phyloP scores from a whole-genome alignment of 106 monocot species.

The Dendrobium huoshanense region DNA sequence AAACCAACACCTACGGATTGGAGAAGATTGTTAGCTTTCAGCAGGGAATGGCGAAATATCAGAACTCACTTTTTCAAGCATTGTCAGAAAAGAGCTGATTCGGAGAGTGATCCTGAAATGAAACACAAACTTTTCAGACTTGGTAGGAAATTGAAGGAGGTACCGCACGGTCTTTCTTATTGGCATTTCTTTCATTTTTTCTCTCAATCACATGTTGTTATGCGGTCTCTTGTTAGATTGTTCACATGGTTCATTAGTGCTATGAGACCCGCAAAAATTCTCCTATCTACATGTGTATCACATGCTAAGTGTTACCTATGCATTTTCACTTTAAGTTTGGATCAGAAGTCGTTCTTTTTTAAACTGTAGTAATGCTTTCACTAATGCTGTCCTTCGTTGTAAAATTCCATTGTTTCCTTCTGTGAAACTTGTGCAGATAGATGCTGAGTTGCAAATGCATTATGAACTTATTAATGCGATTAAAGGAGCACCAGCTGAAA shows the following conservation, averaged over 20 bases:
- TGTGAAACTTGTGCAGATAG: constrained; percentile 35
- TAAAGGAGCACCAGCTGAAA: constrained; percentile 33
- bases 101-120: constrained; percentile 70
- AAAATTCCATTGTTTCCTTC: not conserved
- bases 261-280: not conserved
- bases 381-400: not conserved
- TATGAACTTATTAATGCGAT: constrained; percentile 62
- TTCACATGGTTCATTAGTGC: not conserved
- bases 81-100: constrained; percentile 77
- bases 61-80: constrained; percentile 75
- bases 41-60: constrained; percentile 75
- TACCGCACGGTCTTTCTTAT: constrained; percentile 4
- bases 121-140: constrained; percentile 81
- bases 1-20: constrained; percentile 90
- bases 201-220: not conserved
- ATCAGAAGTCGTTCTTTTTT: not conserved
- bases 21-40: constrained; percentile 93
- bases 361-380: not conserved
- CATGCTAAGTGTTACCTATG: not conserved
- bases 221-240: not conserved
- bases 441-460: constrained; percentile 83
- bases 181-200: not conserved
- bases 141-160: constrained; percentile 92
- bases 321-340: too few relatives aligned
- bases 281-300: not conserved